These are phyloP conservation scores for Lecanosticta acicola DNA, from an alignment of 2,329 filamentous ascomycete genomes.

Conservation along the genomic window DNA sequence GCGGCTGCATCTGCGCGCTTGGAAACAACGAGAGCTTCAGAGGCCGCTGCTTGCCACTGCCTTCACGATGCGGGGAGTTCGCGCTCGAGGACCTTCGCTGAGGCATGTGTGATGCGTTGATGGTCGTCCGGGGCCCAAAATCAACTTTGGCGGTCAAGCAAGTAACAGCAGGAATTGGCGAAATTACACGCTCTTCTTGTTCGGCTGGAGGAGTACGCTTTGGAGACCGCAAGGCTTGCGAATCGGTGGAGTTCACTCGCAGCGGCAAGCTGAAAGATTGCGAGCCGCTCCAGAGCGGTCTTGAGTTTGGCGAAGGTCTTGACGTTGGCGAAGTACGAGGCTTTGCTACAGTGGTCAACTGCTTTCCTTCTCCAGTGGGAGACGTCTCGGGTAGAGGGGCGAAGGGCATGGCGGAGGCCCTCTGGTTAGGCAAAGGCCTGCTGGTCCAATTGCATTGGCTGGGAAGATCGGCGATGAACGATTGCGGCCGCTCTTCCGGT, in stretches of 20 bases:
- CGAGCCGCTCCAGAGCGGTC: conserved; percentile 14
- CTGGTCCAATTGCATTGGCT: conserved; percentile 15
- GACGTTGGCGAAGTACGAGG: conserved; percentile 1
- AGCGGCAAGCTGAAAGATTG: conserved; percentile 29
- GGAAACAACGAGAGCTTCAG: conserved; percentile 23
- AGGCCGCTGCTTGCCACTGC: not conserved
- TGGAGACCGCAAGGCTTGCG: conserved; percentile 8
- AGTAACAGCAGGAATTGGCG: conserved; percentile 22
- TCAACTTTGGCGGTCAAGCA: conserved; percentile 24
- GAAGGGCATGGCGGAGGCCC: conserved; percentile 3
- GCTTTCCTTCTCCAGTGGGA: not conserved
- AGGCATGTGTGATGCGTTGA: conserved; percentile 5
- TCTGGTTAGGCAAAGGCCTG: conserved; percentile 11
- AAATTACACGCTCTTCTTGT: conserved; percentile 12
- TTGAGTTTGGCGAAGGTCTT: not conserved
- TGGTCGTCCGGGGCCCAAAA: conserved; percentile 1
- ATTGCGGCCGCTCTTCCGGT: conserved; percentile 21
- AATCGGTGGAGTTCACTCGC: conserved; percentile 33
- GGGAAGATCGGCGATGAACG: conserved; percentile 26
- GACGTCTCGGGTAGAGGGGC: conserved; percentile 1
- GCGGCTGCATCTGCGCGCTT: conserved; percentile 3
- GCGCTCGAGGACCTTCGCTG: conserved; percentile 7
- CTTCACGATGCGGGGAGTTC: not conserved
- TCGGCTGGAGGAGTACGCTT: conserved; percentile 13
- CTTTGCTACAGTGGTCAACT: not conserved